Base-by-base conservation (phyloP, 345 rosid genomes). In the Euphorbia lathyris region DNA sequence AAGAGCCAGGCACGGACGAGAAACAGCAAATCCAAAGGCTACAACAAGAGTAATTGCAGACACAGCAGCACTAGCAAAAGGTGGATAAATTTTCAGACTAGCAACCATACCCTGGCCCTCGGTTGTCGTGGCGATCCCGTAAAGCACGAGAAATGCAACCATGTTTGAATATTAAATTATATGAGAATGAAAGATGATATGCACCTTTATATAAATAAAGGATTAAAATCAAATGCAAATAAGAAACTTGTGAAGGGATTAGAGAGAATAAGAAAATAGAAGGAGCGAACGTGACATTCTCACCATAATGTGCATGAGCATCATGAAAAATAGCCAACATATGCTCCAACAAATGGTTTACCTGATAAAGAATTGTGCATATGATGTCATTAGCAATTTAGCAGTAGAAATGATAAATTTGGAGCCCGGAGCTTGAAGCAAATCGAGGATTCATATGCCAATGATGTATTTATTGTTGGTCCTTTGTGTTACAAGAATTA, bases 71-170 rank as follows among this genome's bases (percentile, higher is more conserved):
- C 99, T 98, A 76, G 98, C 98, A 82, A 90, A 96, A 23, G 99
- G 99, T 56, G 99, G 99, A 83, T 90, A 89, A 70, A 96, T 90
- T 71, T 77, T 88, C 83, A 96, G 88, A 84, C 99, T 96, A 68
- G 99, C 99, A 75, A 96, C 96, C 53, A 96, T 98, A 68, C 99
- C 99, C 99, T 98, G 92, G 70, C 97, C 99, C 77, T 96, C 99
- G 67, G 86, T 92, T 76, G 99, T 97, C 82, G 92, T 82, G 34
- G 99, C 99, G 77, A 96, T 83, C 77, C 98, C 99, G 79, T 92
- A 96, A 63, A 96, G 90, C 82, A 96, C 79, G 64, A 96, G 96
- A 86, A 96, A 96, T 65, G 98, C 97, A 70, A 83, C 96, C 78
- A 98, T 96, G 92, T 69, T 47, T 36, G 43, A 59, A 71, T 42